Evolutionary conservation across 2,329 filamentous ascomycete genomes (phyloP), one percentile per base, ranked within the genome.

Genomic region (Ramularia endophylla): DNA sequence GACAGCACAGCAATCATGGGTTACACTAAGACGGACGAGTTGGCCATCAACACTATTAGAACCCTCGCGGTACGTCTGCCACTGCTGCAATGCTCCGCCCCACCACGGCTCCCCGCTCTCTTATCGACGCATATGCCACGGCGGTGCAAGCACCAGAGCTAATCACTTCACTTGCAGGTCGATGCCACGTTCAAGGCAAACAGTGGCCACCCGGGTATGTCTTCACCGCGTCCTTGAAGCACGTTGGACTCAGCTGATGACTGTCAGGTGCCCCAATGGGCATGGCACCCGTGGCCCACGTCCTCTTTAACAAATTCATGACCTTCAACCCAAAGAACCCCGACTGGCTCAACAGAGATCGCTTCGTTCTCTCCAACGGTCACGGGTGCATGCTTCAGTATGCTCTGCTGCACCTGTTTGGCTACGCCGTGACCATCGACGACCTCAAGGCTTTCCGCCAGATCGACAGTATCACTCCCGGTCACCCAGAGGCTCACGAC

Each of bases 341-440:
- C 59, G 77, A 87, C 54, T 98, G 89, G 89, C 63, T 92, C 61
- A 97, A 97, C 81, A 84, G 92, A 64, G 92, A 98, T 73, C 85
- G 92, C 69, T 98, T 98, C 65, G 88, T 98, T 50, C 88, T 98
- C 67, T 98, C 92, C 49, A 98, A 98, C 77, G 92, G 92, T 59
- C 92, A 98, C 74, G 92, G 84, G 60, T 98, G 92, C 80, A 95
- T 98, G 89, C 87, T 98, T 48, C 92, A 95, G 69, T 98, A 98
- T 82, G 85, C 90, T 62, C 80, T 98, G 57, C 85, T 98, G 61
- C 92, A 98, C 76, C 78, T 98, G 43, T 95, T 89, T 71, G 92
- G 92, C 68, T 98, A 94, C 68, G 79, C 72, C 51, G 60, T 98
- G 57, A 78, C 79, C 62, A 75, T 98, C 49, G 86, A 98, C 62